A percentile compares a stretch with the other conserved stretches of the same genome.
These are phyloP conservation scores for Westerdykella sp. DNA, from an alignment of 2,329 filamentous ascomycete genomes.

Conservation along the genomic window DNA sequence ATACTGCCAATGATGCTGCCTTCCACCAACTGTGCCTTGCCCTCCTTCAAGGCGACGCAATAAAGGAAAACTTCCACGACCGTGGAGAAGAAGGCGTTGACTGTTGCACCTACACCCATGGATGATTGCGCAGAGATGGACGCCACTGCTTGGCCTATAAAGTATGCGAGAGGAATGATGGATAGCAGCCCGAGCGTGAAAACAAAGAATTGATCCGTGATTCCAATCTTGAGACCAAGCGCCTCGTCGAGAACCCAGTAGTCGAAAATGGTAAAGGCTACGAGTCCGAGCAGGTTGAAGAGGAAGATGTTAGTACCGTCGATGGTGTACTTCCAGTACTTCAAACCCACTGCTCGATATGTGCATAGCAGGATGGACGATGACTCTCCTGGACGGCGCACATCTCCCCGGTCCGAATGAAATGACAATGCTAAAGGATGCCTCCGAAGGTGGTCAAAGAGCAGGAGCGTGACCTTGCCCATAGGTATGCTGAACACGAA, in stretches of 20 bases:
- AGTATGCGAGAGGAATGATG: constrained; percentile 94
- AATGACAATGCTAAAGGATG: constrained; percentile 92
- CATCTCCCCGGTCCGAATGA: constrained; percentile 73
- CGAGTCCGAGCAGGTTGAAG: constrained; percentile 90
- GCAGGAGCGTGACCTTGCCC: constrained; percentile 86
- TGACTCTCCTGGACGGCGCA: constrained; percentile 62
- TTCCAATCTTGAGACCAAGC: constrained; percentile 61
- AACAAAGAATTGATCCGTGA: constrained; percentile 79
- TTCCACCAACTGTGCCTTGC: constrained; percentile 88
- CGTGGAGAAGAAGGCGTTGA: constrained; percentile 98
- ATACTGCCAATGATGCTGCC: constrained; percentile 97
- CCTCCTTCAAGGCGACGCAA: constrained; percentile 85
- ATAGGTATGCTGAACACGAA: constrained; percentile 97
- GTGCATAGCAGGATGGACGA: constrained; percentile 92
- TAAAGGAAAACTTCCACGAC: constrained; percentile 97
- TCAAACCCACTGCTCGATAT: constrained; percentile 85
- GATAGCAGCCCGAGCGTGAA: constrained; percentile 81
- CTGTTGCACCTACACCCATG: constrained; percentile 93
- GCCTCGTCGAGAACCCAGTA: constrained; percentile 70
- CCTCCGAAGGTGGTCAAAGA: constrained; percentile 85
- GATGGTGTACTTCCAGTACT: constrained; percentile 99
- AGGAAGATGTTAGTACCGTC: constrained; percentile 99
- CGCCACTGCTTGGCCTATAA: constrained; percentile 95
- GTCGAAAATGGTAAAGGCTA: constrained; percentile 92
- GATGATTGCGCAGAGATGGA: constrained; percentile 98